Evolutionary conservation across 257 asterid genomes (phyloP).

Genomic region (Buddleja alternifolia): DNA sequence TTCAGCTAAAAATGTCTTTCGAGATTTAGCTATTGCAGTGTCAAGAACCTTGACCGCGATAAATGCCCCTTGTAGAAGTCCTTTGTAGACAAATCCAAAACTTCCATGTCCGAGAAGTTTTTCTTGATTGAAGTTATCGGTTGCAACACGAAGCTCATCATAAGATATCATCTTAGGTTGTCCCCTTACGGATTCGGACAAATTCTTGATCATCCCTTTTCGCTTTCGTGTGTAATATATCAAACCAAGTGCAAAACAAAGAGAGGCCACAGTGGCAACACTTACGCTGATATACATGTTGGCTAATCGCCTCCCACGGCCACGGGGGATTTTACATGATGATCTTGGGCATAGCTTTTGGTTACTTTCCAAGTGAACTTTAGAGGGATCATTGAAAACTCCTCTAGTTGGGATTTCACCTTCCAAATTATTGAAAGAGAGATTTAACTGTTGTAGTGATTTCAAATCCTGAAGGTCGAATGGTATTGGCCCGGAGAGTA

Average conservation of each 20-base stretch:
- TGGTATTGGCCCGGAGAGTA: slow-evolving; percentile 48
- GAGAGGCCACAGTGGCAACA: slow-evolving; percentile 19
- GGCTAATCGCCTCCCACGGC: slow-evolving; percentile 20
- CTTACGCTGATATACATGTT: slow-evolving; percentile 17
- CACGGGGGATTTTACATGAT: slow-evolving; percentile 14
- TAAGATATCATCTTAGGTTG: slow-evolving; percentile 49
- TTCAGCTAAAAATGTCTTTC: slow-evolving; percentile 51
- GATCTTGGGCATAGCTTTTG: slow-evolving; percentile 37
- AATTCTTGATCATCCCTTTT: not conserved
- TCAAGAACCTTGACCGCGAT: slow-evolving; percentile 62
- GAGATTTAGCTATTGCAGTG: slow-evolving; percentile 22
- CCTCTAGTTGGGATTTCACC: slow-evolving; percentile 54
- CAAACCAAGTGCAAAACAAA: slow-evolving; percentile 27
- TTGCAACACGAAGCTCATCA: slow-evolving; percentile 56
- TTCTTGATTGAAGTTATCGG: slow-evolving; percentile 45
- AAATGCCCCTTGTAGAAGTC: slow-evolving; percentile 36
- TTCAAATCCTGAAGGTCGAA: slow-evolving; percentile 34
- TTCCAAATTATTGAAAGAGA: slow-evolving; percentile 55
- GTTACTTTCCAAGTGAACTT: slow-evolving; percentile 52
- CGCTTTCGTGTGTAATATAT: slow-evolving; percentile 33
- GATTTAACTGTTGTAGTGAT: slow-evolving; percentile 46
- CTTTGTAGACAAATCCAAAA: slow-evolving; percentile 60
- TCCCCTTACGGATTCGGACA: slow-evolving; percentile 22
- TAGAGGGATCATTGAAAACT: slow-evolving; percentile 43
- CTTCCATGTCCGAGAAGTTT: slow-evolving; percentile 60